Percentiles rank a stretch among this genome's conserved stretches.
phyloP scores from a whole-genome alignment of 148 eudicot genomes.

The Arctostaphylos glauca region DNA sequence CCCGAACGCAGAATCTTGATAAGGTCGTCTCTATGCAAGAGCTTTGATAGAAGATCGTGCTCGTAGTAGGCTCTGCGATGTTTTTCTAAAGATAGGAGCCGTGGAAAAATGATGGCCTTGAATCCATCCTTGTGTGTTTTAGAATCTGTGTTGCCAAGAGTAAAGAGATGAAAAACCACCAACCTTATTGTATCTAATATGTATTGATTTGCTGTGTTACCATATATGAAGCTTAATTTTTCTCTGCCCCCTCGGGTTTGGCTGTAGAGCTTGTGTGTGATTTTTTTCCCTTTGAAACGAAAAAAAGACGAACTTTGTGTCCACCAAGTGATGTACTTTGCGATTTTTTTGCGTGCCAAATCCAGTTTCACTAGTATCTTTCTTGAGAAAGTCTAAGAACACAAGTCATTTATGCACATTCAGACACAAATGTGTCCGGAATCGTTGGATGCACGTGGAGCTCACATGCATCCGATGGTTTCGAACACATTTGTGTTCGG shows the following conservation, averaged over 20 bases:
- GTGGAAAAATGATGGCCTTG: slow-evolving; percentile 33
- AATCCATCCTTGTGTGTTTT: slow-evolving; percentile 44
- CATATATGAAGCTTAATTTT: neutral
- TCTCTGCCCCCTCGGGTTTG: neutral
- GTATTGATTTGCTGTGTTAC: slow-evolving; percentile 34
- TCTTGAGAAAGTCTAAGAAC: too few relatives aligned
- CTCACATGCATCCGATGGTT: too few relatives aligned
- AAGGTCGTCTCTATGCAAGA: slow-evolving; percentile 11
- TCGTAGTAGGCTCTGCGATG: slow-evolving; percentile 26
- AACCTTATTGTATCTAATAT: slow-evolving; percentile 40
- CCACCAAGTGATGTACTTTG: neutral
- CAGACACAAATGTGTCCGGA: too few relatives aligned
- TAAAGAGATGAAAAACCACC: slow-evolving; percentile 23
- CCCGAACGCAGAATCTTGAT: slow-evolving; percentile 66
- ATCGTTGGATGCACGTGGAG: too few relatives aligned
- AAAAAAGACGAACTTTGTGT: neutral
- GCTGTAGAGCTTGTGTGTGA: neutral
- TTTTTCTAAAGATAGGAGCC: slow-evolving; percentile 32
- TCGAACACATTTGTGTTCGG: too few relatives aligned
- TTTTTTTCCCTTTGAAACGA: neutral
- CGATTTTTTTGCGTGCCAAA: neutral
- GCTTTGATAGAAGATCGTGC: slow-evolving; percentile 29
- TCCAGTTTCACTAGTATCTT: neutral
- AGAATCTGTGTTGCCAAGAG: slow-evolving; percentile 47
- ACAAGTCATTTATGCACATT: too few relatives aligned